Base-by-base conservation (phyloP, 2,329 filamentous ascomycete species). In the Ceratocystis papillata region DNA sequence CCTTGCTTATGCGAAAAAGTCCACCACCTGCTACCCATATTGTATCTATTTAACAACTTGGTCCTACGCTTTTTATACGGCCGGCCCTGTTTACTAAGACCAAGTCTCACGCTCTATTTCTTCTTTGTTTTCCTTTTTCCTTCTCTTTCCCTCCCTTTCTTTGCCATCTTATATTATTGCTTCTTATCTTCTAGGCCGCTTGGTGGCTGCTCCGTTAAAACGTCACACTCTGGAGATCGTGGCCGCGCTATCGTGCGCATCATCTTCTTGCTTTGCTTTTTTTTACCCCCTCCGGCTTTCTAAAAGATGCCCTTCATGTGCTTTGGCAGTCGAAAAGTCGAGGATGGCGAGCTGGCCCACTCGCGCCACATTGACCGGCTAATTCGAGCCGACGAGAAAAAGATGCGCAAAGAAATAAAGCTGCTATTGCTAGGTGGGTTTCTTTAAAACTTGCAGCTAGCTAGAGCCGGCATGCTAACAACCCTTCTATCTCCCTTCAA, bases 371-470 rank as follows among this genome's bases (percentile, higher is more conserved):
- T 99, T 71, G 94, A 99, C 74, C 89, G 88, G 77, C 79, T 84
- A 72, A 84, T 99, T 72, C 87, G 89, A 69, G 83, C 86, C 71
- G 94, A 97, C 79, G 90, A 93, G 79, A 96, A 94, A 82, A 83
- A 82, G 70, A 81, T 94, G 81, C 79, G 87, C 66, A 88, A 87
- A 73, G 92, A 96, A 74, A 90, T 97, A 73, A 99, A 97, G 81
- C 86, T 99, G 70, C 79, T 99, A 71, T 81, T 99, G 71, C 82
- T 99, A 70, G 93, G 93, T 96, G 82, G 46, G 63, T 50, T 8
- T 59, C 37, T 41, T 41, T 12, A 41, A 41, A 41, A 41, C 48
- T 55, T 22, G 67, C 64, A 67, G 73, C 75, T 70, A 77, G 73
- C 22, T 48, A 30, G 17, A 15, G 28, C n/a, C 17, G 17, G n/a